phyloP scores from a whole-genome alignment of 139 green algal species.

The Asterochloris sp. region DNA sequence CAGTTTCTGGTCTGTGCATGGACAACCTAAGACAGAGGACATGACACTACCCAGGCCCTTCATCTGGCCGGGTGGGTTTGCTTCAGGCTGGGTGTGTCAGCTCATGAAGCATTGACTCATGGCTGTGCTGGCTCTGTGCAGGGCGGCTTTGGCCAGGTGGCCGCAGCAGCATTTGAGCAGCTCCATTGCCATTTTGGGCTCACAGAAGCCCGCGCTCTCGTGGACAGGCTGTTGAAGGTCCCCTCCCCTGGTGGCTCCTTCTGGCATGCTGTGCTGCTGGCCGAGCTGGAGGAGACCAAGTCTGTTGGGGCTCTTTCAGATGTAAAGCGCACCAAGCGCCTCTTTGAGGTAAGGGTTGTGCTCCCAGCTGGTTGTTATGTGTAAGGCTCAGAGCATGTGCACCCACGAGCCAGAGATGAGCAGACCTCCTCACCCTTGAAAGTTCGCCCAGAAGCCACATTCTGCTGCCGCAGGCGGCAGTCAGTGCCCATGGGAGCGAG shows the following conservation, averaged over 20 bases:
- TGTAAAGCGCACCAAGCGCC: conserved; percentile 8
- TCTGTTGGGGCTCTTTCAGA: neutral
- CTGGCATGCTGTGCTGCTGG: conserved; percentile 41
- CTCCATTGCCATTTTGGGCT: conserved; percentile 25
- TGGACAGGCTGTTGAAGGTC: conserved; percentile 38
- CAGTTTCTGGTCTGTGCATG: too few species aligned
- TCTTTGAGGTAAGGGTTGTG: conserved; percentile 41
- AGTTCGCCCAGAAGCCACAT: neutral
- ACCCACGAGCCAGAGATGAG: neutral
- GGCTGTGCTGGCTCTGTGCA: neutral
- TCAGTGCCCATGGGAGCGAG: conserved; percentile 37
- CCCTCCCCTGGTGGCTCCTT: conserved; percentile 58
- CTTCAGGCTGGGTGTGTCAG: too few species aligned
- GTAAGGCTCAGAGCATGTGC: neutral
- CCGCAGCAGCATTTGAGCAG: conserved; percentile 24
- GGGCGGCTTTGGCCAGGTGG: conserved; percentile 50
- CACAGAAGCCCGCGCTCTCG: conserved; percentile 43
- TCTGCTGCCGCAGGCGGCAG: conserved; percentile 28
- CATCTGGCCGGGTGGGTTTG: too few species aligned
- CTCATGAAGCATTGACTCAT: neutral
- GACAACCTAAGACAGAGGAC: too few species aligned
- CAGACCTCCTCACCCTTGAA: neutral
- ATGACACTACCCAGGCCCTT: too few species aligned
- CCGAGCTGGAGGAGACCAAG: conserved; percentile 37
- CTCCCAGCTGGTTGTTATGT: neutral